Conservation (phyloP, 139 green algal species). For the Bryopsis sp. region DNA sequence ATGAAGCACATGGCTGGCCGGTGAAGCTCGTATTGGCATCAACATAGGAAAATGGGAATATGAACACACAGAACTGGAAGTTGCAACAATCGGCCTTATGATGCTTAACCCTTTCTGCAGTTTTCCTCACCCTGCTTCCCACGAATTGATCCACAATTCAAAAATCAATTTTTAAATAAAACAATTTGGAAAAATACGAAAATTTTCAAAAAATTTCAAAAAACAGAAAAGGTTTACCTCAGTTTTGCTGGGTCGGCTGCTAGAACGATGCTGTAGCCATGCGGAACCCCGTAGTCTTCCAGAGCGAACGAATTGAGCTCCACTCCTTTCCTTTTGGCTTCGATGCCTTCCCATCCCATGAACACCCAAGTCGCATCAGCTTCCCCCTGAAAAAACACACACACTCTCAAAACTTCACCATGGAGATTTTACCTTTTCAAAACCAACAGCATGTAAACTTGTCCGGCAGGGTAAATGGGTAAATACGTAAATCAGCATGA, state of each 20-base stretch:
- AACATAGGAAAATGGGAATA: no score
- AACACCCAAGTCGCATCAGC: constrained; percentile 85
- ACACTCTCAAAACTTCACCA: constrained; percentile 15
- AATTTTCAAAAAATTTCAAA: no score
- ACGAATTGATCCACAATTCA: no score
- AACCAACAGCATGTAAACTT: neutral
- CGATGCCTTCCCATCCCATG: constrained; percentile 71
- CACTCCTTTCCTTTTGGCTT: constrained; percentile 54
- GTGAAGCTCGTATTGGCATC: no score
- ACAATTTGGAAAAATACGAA: no score
- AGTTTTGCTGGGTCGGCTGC: constrained; percentile 44
- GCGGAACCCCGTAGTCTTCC: constrained; percentile 54
- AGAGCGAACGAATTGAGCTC: constrained; percentile 61
- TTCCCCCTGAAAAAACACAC: constrained; percentile 35
- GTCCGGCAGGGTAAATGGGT: neutral
- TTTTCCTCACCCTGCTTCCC: no score
- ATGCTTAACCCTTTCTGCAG: no score
- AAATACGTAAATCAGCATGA: constrained; percentile 28
- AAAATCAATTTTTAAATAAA: no score
- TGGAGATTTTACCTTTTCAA: constrained; percentile 4
- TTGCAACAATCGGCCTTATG: no score
- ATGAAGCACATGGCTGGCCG: no score
- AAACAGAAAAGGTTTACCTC: no score
- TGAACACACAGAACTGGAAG: no score
- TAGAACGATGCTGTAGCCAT: constrained; percentile 64